These are phyloP conservation scores for Penicillium psychrosexuale DNA, from an alignment of 2,329 filamentous ascomycete genomes.

Conservation along the genomic window DNA sequence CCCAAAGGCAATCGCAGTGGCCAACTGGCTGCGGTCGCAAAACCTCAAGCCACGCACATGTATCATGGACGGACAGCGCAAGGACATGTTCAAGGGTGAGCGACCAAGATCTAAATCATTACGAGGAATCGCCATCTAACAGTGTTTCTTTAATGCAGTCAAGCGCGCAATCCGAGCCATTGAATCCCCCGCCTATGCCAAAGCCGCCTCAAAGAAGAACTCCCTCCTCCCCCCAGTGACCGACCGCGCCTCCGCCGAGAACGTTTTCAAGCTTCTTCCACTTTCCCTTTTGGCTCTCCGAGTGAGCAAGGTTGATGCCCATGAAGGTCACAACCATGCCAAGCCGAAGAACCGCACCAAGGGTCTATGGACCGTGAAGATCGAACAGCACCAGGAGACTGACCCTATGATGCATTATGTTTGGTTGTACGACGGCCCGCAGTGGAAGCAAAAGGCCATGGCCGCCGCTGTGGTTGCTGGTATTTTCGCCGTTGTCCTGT, in stretches of 20 bases:
- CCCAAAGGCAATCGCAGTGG: conserved; percentile 82
- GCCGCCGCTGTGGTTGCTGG: conserved; percentile 75
- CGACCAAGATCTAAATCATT: neutral
- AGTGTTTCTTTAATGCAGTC: conserved; percentile 53
- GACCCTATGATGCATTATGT: conserved; percentile 74
- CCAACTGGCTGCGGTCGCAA: conserved; percentile 79
- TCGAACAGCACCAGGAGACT: conserved; percentile 89
- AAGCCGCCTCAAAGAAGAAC: conserved; percentile 80
- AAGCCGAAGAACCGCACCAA: conserved; percentile 77
- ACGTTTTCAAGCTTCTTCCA: conserved; percentile 90
- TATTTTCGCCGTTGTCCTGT: conserved; percentile 87
- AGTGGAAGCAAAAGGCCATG: conserved; percentile 91
- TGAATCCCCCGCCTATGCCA: conserved; percentile 83
- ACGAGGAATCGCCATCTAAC: neutral
- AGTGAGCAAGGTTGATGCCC: conserved; percentile 76
- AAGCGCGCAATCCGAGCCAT: conserved; percentile 92
- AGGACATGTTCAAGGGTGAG: conserved; percentile 94
- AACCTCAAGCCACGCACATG: conserved; percentile 85
- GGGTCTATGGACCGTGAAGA: conserved; percentile 91
- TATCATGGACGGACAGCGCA: conserved; percentile 92
- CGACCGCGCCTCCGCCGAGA: conserved; percentile 84
- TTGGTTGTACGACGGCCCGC: conserved; percentile 92
- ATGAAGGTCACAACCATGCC: conserved; percentile 69
- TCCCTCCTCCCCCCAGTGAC: conserved; percentile 81
- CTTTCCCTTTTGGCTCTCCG: conserved; percentile 91